A percentile compares a stretch with the other conserved stretches of the same genome.
phyloP scores from a whole-genome alignment of 2,329 filamentous ascomycete genomes.

The Stachybotrys chartarum region DNA sequence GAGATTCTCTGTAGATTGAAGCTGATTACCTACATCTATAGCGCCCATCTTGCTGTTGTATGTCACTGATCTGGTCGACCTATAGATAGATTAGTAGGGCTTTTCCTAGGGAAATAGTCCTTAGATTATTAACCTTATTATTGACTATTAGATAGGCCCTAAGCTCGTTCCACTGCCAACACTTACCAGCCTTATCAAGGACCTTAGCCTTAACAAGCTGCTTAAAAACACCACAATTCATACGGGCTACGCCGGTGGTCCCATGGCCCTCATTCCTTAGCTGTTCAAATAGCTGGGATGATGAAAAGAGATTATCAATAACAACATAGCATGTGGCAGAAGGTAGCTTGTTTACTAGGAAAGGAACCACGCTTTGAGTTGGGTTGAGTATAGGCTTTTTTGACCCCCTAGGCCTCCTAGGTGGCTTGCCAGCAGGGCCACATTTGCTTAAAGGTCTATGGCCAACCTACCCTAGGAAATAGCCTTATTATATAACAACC shows the following conservation, averaged over 20 bases:
- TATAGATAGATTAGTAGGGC: neutral
- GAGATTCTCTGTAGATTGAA: no score
- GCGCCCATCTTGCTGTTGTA: no score
- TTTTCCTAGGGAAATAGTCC: neutral
- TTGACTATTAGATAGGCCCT: neutral
- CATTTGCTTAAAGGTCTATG: neutral
- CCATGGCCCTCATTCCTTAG: neutral
- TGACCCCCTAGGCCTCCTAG: neutral
- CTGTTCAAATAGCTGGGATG: neutral
- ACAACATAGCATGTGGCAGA: neutral
- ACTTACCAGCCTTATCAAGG: neutral
- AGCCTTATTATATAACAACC: neutral
- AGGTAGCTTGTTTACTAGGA: neutral
- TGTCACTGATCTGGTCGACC: neutral
- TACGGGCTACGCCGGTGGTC: neutral
- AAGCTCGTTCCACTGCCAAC: neutral
- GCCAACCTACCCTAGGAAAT: neutral
- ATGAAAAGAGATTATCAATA: neutral
- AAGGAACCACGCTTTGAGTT: neutral
- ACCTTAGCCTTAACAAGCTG: neutral
- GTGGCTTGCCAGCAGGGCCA: neutral
- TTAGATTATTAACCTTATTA: neutral
- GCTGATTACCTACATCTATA: no score
- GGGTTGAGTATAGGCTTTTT: neutral
- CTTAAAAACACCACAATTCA: neutral